phyloP scores from a whole-genome alignment of 192 early-diverging fungal species.

The Gaertneriomyces sp. region DNA sequence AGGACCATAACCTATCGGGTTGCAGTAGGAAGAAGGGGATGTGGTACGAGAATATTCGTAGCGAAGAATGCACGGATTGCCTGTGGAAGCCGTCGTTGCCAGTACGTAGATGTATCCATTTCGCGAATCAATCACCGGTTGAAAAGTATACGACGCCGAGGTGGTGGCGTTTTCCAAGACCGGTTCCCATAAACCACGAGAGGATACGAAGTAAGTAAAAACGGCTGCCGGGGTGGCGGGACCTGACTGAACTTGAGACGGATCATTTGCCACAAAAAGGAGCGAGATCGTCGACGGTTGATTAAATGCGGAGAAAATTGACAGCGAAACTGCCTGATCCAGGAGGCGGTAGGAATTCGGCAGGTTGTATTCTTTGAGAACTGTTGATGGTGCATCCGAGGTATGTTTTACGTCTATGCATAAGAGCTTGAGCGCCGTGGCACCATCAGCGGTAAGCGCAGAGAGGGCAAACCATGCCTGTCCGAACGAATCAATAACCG shows the following conservation, averaged over 20 bases:
- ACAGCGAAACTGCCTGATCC: neutral
- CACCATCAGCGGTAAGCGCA: neutral
- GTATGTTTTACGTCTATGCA: neutral
- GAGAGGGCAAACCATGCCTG: constrained; percentile 1
- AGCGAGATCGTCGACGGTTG: neutral
- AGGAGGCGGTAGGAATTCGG: neutral
- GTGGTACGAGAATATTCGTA: neutral
- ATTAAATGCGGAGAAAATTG: constrained; percentile 1
- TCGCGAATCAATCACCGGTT: neutral
- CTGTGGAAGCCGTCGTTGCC: neutral
- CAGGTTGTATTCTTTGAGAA: neutral
- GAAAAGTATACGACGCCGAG: neutral
- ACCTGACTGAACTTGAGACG: too few relatives aligned
- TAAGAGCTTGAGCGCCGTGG: neutral
- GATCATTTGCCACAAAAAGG: too few relatives aligned
- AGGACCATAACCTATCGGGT: neutral
- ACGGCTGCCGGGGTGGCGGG: neutral
- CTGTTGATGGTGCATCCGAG: neutral
- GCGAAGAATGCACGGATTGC: constrained; percentile 13
- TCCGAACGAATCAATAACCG: neutral
- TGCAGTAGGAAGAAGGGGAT: constrained; percentile 5
- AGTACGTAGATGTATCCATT: neutral
- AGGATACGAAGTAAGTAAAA: neutral
- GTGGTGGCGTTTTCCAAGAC: neutral
- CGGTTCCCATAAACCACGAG: neutral